Percentiles rank a stretch among this genome's conserved stretches.
Conservation (phyloP, 768 basidiomycete species). For the Phaeotremella skinneri region DNA sequence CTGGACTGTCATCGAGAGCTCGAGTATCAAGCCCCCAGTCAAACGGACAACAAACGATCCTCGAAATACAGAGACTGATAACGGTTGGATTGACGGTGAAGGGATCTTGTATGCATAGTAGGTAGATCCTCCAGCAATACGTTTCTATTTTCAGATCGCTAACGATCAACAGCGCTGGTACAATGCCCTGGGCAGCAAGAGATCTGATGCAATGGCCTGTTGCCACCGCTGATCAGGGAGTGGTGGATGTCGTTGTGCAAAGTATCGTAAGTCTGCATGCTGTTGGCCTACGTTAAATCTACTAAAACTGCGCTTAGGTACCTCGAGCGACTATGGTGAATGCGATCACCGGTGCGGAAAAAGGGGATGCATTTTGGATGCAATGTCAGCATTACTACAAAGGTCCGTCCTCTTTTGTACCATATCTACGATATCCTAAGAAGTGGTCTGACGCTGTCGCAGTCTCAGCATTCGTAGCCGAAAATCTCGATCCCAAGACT, state of each 20-base stretch:
- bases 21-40: slow-evolving; percentile 8
- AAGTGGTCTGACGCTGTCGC: background rate
- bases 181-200: slow-evolving; percentile 41
- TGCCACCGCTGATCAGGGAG: slow-evolving; percentile 41
- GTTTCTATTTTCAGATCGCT: background rate
- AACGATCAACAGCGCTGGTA: slow-evolving; percentile 28
- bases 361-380: slow-evolving; percentile 47
- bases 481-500: slow-evolving; percentile 37
- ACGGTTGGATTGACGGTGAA: slow-evolving; percentile 43
- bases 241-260: slow-evolving; percentile 50
- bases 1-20: slow-evolving; percentile 42
- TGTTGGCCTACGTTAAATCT: background rate
- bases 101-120: slow-evolving; percentile 49
- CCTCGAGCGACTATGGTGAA: slow-evolving; percentile 37
- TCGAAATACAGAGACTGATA: slow-evolving; percentile 2
- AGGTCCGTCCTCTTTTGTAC: slow-evolving; percentile 19
- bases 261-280: slow-evolving; percentile 25
- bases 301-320: slow-evolving; percentile 15
- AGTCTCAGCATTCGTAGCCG: slow-evolving; percentile 44
- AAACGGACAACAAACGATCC: slow-evolving; percentile 8
- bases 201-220: slow-evolving; percentile 52
- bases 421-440: background rate
- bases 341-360: slow-evolving; percentile 44
- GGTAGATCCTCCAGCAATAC: slow-evolving; percentile 23
- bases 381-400: slow-evolving; percentile 50